Evolutionary conservation across 108 stramenopile species (phyloP).

Genomic region (Pseudonitzschia multistriata): DNA sequence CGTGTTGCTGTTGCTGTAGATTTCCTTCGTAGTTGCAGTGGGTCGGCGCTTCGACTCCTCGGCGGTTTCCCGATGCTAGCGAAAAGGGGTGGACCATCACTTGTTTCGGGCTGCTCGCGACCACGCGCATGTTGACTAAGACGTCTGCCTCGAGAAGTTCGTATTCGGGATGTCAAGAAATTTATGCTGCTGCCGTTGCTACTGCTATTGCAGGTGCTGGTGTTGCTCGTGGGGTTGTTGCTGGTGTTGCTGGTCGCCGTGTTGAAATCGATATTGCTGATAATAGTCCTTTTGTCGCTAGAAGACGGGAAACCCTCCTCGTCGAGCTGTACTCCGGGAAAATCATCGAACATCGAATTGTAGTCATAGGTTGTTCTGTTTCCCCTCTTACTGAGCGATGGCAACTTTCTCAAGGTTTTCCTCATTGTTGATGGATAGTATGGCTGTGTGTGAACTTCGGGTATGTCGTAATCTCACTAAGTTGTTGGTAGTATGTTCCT

Average conservation of each 20-base stretch:
- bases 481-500: too few relatives aligned
- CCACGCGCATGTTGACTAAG: neutral
- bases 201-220: neutral
- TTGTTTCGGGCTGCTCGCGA: neutral
- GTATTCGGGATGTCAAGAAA: neutral
- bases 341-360: too few relatives aligned
- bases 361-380: too few relatives aligned
- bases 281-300: neutral
- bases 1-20: neutral
- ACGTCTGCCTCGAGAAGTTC: neutral
- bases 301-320: neutral
- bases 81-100: neutral
- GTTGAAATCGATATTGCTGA: too few relatives aligned
- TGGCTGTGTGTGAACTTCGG: too few relatives aligned
- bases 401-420: too few relatives aligned
- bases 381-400: too few relatives aligned
- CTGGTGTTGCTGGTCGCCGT: neutral
- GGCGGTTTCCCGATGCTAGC: neutral
- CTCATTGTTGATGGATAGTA: too few relatives aligned
- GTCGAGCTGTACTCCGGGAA: too few relatives aligned
- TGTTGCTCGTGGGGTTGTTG: neutral
- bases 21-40: too few relatives aligned
- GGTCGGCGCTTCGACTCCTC: neutral
- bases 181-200: neutral
- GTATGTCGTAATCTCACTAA: too few relatives aligned